A percentile compares a stretch with the other conserved stretches of the same genome.
These are phyloP conservation scores for Monilinia polystroma DNA, from an alignment of 2,329 filamentous ascomycete genomes.

Conservation along the genomic window DNA sequence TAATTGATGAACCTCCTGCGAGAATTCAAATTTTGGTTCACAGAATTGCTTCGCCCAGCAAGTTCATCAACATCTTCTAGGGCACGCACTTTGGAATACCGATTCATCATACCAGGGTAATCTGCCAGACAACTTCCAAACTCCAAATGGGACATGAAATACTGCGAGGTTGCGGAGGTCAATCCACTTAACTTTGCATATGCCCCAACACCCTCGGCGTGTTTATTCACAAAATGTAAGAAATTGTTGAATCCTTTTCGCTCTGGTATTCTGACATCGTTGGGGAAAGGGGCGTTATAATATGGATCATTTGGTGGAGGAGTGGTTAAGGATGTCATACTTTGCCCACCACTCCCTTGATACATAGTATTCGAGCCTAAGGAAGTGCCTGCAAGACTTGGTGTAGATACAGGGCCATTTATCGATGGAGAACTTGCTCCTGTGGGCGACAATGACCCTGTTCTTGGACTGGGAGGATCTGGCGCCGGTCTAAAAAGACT, in stretches of 20 bases:
- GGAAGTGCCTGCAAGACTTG: conserved; percentile 31
- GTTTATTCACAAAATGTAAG: conserved; percentile 78
- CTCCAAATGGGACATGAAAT: conserved; percentile 77
- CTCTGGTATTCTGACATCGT: conserved; percentile 69
- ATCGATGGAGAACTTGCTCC: conserved; percentile 29
- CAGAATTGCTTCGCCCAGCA: conserved; percentile 32
- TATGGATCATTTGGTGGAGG: conserved; percentile 52
- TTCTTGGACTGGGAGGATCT: conserved; percentile 37
- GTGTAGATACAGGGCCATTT: conserved; percentile 27
- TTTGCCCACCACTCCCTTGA: conserved; percentile 32
- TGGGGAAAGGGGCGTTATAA: conserved; percentile 73
- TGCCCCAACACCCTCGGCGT: conserved; percentile 54
- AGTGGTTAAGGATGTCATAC: conserved; percentile 32
- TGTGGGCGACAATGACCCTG: conserved; percentile 25
- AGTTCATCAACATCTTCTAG: conserved; percentile 70
- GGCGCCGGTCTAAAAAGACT: conserved; percentile 66
- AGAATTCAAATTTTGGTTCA: conserved; percentile 40
- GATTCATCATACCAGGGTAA: conserved; percentile 63
- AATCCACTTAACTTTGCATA: conserved; percentile 43
- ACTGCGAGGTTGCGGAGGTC: conserved; percentile 66
- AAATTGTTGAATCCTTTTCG: conserved; percentile 67
- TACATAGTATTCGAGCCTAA: conserved; percentile 30
- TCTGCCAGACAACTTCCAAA: conserved; percentile 81
- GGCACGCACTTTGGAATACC: conserved; percentile 68
- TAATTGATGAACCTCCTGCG: conserved; percentile 84